Base-by-base conservation (phyloP, 2,329 filamentous ascomycete species). In the Apiospora pterosperma region DNA sequence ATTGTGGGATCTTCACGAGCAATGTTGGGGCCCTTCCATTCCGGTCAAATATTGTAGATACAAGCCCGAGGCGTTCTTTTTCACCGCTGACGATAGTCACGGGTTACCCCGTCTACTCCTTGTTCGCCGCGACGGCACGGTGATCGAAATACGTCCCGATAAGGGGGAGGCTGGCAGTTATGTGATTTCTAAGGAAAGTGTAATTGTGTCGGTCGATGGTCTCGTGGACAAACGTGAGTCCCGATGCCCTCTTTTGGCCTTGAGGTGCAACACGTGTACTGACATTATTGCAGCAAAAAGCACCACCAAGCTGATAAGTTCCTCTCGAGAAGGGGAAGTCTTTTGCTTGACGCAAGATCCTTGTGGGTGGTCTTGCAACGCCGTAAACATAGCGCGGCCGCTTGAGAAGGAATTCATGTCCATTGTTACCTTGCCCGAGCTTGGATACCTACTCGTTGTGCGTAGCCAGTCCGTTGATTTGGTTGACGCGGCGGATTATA, bases 41-140 rank as follows among this genome's bases (percentile, higher is more conserved):
- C 70, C 82, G 7, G 78, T 90, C 4, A 84, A 89, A 12, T 73
- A 88, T 4, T 82, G 82, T 61, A 83, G 84, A 8, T 85, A 89
- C 61, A 84, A 83, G 60, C 85, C 88, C 0, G 82, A 86, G 44
- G 83, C 88, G 0, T 88, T 92, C 71, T 87, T 89, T 65, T 93
- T 93, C 69, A 81, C 81, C 0, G 76, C 80, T 6, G 75, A 76
- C 31, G 75, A 76, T 28, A 71, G 71, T 25, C 71, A 73, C 19
- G 64, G 73, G 1, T 73, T 79, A 1, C 81, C 82, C 1, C 79
- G 81, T 12, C 75, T 93, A 1, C 73, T 92, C 10, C 73, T 92
- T 8, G 82, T 93, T 6, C 86, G 86, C 39, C 83, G 85, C 19
- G 88, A 90, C 62, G 91, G 91, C 0, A 80, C 82, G 3, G 78